These are phyloP conservation scores for Kwoniella dejecticola DNA, from an alignment of 768 basidiomycete species.

Conservation along the genomic window DNA sequence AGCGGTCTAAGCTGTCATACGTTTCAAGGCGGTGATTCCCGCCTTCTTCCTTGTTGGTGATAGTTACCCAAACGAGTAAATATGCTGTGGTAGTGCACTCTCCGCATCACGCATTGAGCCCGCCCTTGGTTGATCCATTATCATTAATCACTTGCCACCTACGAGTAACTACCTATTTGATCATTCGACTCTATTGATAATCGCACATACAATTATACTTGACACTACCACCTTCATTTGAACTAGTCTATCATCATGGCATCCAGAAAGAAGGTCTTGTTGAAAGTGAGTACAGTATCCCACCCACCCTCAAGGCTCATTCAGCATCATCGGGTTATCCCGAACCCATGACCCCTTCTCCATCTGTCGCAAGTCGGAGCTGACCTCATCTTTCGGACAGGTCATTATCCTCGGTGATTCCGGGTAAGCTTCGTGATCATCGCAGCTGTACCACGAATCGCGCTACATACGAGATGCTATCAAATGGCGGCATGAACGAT, in stretches of 20 bases:
- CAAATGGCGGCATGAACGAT: no score
- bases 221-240: neutral
- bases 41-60: neutral
- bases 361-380: no score
- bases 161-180: neutral
- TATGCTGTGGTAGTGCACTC: no score
- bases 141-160: constrained; percentile 13
- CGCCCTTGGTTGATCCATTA: neutral
- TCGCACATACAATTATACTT: no score
- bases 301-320: no score
- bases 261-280: constrained; percentile 58
- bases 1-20: neutral
- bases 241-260: constrained; percentile 58
- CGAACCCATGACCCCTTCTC: no score
- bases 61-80: constrained; percentile 1
- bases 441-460: no score
- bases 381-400: constrained; percentile 58
- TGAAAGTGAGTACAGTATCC: constrained; percentile 54
- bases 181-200: neutral
- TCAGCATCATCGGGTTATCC: constrained; percentile 8
- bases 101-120: no score
- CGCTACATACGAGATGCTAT: no score
- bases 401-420: constrained; percentile 96
- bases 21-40: neutral
- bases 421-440: constrained; percentile 46